These are phyloP conservation scores for Calonectria henricotiae DNA, from an alignment of 2,329 filamentous ascomycete species.

Conservation along the genomic window DNA sequence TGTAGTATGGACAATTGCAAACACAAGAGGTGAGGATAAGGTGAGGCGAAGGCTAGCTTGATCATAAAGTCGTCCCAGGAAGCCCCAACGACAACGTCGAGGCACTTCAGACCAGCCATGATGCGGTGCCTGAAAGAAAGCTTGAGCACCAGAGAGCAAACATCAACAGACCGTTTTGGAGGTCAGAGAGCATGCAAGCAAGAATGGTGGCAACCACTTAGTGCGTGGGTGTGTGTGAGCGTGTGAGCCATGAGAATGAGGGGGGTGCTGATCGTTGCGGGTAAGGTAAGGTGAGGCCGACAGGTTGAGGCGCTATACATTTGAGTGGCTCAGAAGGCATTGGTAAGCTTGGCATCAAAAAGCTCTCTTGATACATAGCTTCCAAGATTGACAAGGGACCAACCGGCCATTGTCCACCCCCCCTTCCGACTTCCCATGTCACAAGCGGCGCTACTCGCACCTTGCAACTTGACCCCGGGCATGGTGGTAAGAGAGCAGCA, in stretches of 20 bases:
- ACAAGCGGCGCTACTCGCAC: slow-evolving; percentile 40
- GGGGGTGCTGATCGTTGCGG: slow-evolving; percentile 36
- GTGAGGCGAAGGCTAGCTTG: slow-evolving; percentile 37
- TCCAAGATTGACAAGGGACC: slow-evolving; percentile 51
- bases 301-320: slow-evolving; percentile 39
- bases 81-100: slow-evolving; percentile 23
- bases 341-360: slow-evolving; percentile 37
- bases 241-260: slow-evolving; percentile 37
- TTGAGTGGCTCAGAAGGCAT: slow-evolving; percentile 48
- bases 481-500: slow-evolving; percentile 45
- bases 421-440: slow-evolving; percentile 7
- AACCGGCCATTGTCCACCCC: slow-evolving; percentile 42
- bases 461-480: slow-evolving; percentile 47
- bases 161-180: slow-evolving; percentile 21
- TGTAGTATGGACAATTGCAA: slow-evolving; percentile 32
- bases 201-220: slow-evolving; percentile 29
- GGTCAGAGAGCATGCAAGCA: slow-evolving; percentile 21
- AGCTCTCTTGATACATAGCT: slow-evolving; percentile 43
- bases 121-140: slow-evolving; percentile 19
- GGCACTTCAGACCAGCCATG: slow-evolving; percentile 30
- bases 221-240: slow-evolving; percentile 36
- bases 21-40: slow-evolving; percentile 37
- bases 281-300: slow-evolving; percentile 51
- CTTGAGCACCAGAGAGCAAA: slow-evolving; percentile 15
- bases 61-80: slow-evolving; percentile 22